phyloP scores from a whole-genome alignment of 495 filamentous ascomycete genomes.

The Trichoderma erinaceum region DNA sequence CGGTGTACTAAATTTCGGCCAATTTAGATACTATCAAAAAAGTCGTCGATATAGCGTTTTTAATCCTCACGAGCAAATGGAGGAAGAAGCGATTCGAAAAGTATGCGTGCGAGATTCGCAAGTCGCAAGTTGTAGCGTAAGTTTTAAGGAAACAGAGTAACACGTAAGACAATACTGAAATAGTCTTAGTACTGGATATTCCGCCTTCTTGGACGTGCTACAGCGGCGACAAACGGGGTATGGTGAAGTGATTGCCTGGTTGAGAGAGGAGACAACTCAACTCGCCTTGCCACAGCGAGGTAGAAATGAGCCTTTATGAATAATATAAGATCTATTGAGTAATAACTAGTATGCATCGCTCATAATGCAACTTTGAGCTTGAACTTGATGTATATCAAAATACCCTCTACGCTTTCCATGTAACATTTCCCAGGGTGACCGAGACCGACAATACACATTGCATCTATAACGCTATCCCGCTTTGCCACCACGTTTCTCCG shows the following conservation, averaged over 20 bases:
- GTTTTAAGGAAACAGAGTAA: constrained; percentile 16
- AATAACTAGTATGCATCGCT: too few relatives aligned
- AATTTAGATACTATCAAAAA: constrained; percentile 57
- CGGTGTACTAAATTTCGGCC: constrained; percentile 8
- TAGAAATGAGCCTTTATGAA: neutral
- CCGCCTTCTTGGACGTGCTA: constrained; percentile 61
- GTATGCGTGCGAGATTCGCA: constrained; percentile 55
- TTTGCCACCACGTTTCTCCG: constrained; percentile 59
- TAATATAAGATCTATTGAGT: neutral
- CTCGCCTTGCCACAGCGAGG: constrained; percentile 23
- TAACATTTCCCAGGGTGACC: neutral
- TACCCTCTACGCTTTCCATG: neutral
- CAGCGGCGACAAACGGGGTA: constrained; percentile 65
- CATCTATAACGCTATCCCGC: constrained; percentile 44
- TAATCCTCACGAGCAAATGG: constrained; percentile 55
- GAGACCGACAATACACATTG: neutral
- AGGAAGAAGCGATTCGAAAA: constrained; percentile 41
- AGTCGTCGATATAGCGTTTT: constrained; percentile 56
- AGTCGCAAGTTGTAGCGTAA: constrained; percentile 63
- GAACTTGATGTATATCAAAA: neutral
- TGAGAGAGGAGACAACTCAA: constrained; percentile 40
- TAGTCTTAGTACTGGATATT: constrained; percentile 41
- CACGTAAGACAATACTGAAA: neutral
- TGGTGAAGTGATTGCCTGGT: constrained; percentile 52
- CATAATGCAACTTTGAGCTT: too few relatives aligned